Conservation (phyloP, 2,329 filamentous ascomycete species). For the Diaporthe longicolla region DNA sequence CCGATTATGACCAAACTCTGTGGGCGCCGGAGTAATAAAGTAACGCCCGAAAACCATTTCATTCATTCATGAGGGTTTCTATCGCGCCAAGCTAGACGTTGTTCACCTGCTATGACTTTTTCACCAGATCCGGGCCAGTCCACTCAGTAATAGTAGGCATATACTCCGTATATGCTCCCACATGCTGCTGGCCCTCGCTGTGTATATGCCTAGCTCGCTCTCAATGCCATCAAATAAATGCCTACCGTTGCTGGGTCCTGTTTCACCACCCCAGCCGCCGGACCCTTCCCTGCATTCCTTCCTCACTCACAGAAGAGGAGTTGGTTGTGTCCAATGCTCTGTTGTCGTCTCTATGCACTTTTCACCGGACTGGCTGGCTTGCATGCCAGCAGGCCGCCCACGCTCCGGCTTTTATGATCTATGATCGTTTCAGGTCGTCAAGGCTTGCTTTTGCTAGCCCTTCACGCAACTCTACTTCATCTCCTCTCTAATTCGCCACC, state of each 20-base stretch:
- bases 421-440: neutral
- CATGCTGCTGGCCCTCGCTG: neutral
- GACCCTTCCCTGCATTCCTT: neutral
- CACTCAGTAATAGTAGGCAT: neutral
- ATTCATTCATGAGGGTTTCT: conserved; percentile 18
- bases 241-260: conserved; percentile 8
- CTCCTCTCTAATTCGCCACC: conserved; percentile 36
- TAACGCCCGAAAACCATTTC: neutral
- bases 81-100: neutral
- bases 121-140: neutral
- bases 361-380: neutral
- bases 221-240: neutral
- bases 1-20: neutral
- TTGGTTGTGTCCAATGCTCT: neutral
- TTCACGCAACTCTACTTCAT: neutral
- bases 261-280: conserved; percentile 13
- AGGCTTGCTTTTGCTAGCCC: neutral
- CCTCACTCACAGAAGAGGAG: neutral
- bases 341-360: conserved; percentile 6
- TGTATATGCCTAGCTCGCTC: conserved; percentile 8
- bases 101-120: neutral
- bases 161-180: neutral
- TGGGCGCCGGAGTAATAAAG: too few species aligned
- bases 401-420: neutral
- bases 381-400: neutral